Conservation (phyloP, 768 basidiomycete genomes). For the Tylopilus cervinicoccineus region DNA sequence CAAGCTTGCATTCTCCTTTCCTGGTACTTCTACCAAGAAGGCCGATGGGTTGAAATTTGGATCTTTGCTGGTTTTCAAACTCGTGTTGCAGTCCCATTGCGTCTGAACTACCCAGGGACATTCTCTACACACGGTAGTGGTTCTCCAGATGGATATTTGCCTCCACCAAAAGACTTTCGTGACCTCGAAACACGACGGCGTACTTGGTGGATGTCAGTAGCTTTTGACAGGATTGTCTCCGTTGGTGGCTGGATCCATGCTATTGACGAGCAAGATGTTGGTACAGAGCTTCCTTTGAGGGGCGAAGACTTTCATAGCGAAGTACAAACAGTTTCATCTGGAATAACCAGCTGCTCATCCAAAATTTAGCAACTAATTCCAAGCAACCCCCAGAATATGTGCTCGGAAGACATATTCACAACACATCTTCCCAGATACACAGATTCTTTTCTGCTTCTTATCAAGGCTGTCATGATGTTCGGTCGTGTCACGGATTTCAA, state of each 20-base stretch:
- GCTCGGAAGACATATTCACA: conserved; percentile 59
- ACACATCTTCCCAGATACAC: conserved; percentile 74
- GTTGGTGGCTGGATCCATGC: conserved; percentile 86
- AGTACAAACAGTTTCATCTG: conserved; percentile 37
- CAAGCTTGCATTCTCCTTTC: conserved; percentile 83
- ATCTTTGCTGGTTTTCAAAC: conserved; percentile 86
- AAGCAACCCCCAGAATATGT: conserved; percentile 74
- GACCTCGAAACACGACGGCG: conserved; percentile 77
- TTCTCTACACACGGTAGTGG: conserved; percentile 63
- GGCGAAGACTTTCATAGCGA: conserved; percentile 72
- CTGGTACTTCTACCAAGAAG: conserved; percentile 91
- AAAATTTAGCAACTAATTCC: conserved; percentile 49
- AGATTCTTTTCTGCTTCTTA: conserved; percentile 75
- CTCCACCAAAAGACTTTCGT: conserved; percentile 69
- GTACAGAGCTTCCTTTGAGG: conserved; percentile 77
- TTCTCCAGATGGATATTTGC: conserved; percentile 75
- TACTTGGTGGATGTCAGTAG: conserved; percentile 89
- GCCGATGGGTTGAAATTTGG: conserved; percentile 89
- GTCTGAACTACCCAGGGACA: conserved; percentile 83
- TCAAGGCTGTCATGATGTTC: conserved; percentile 83
- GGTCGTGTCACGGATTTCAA: conserved; percentile 84
- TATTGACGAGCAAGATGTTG: conserved; percentile 79
- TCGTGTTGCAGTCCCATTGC: conserved; percentile 74
- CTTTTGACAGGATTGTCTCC: conserved; percentile 80
- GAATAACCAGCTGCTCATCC: conserved; percentile 12